phyloP scores from a whole-genome alignment of 2,329 filamentous ascomycete genomes.

The Fusarium hainanense region DNA sequence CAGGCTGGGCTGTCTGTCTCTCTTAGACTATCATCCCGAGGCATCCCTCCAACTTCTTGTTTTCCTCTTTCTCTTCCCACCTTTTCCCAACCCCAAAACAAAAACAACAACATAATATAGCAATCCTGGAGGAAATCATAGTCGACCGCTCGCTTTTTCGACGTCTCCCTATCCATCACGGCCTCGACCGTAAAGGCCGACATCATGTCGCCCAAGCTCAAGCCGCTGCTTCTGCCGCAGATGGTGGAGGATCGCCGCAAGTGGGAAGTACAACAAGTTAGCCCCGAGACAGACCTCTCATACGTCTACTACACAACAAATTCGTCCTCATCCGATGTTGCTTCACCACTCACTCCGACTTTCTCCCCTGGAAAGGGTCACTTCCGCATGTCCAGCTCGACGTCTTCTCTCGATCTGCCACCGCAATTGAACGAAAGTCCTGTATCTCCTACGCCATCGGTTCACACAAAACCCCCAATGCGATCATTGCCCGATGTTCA shows the following conservation, averaged over 20 bases:
- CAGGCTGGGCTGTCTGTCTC: conserved; percentile 9
- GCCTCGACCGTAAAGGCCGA: conserved; percentile 42
- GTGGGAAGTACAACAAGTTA: conserved; percentile 50
- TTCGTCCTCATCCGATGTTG: conserved; percentile 73
- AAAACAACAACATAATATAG: conserved; percentile 2
- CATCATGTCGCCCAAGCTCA: conserved; percentile 62
- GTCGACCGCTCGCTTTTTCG: conserved; percentile 34
- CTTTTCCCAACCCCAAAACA: conserved; percentile 27
- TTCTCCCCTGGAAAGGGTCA: conserved; percentile 71
- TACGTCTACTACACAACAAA: conserved; percentile 61
- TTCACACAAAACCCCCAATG: conserved; percentile 67
- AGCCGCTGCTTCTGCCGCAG: conserved; percentile 65
- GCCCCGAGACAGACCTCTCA: conserved; percentile 49
- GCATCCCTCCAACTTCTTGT: conserved; percentile 36
- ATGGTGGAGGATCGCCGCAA: conserved; percentile 63
- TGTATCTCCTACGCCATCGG: conserved; percentile 62
- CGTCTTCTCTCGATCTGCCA: conserved; percentile 78
- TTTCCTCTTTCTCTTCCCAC: conserved; percentile 4
- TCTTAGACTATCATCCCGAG: conserved; percentile 33
- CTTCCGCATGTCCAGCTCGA: conserved; percentile 76
- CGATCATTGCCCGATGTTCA: conserved; percentile 81
- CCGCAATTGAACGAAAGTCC: conserved; percentile 58
- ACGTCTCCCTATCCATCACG: conserved; percentile 29
- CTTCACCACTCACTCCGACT: conserved; percentile 77
- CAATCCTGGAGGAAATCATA: not conserved